Evolutionary conservation across 805 yeast genomes (phyloP), one percentile per base, ranked within the genome.

Genomic region (Naumovozyma baii): DNA sequence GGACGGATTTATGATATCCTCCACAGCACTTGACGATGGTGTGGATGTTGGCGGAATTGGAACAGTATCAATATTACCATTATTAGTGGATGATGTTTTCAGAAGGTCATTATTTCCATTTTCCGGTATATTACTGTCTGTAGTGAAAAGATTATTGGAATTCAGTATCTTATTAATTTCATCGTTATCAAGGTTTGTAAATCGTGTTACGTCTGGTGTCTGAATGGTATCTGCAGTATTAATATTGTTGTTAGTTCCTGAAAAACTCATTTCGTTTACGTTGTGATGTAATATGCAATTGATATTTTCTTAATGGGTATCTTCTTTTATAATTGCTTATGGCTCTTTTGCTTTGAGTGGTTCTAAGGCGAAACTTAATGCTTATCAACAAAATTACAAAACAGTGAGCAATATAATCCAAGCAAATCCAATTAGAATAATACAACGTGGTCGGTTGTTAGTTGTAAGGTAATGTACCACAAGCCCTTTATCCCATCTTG

Each of bases 1-100:
- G 9, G 55, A 48, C 28, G 61, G 61, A 36, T 56, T 56, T 2
- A 54, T 48, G 22, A 56, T 56, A 39, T 54, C 59, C 42, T 56
- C 61, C 16, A 54, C 51, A 13, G 46, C 50, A 18, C 47, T 41
- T n/a, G 45, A 33, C 12, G 45, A 33, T 2, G 41, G 15, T 1
- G 31, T 34, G 25, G 37, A 18, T 9, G n/a, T 18, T 22, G 31
- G 20, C 33, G 3, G 20, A 25, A 5, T 28, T 25, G 5, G n/a
- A 16, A 18, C 36, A n/a, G n/a, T 15, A 14, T 22, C 22, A n/a
- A 15, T 28, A 13, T 34, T 17, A 13, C 17, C 17, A 16, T 25
- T 17, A 15, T 30, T 17, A 7, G 17, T n/a, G 5, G n/a, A n/a
- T n/a, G n/a, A n/a, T n/a, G n/a, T n/a, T 22, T 7, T 7, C 7